phyloP scores from a whole-genome alignment of 371 early-diverging fungal species.

The Mucor racemosus region DNA sequence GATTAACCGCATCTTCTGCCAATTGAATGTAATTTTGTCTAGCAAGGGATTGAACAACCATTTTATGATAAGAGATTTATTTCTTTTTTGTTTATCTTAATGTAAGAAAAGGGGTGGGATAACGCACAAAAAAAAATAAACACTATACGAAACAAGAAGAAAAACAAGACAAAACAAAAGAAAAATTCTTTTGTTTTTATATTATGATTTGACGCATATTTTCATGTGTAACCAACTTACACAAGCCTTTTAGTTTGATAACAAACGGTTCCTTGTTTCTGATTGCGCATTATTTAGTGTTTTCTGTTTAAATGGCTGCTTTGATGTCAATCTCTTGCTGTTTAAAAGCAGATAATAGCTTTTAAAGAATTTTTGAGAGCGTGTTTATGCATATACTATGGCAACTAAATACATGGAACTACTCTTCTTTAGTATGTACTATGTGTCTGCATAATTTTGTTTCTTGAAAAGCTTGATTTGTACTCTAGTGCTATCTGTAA shows the following conservation, averaged over 20 bases:
- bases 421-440: too few species aligned
- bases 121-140: not conserved
- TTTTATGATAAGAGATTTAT: not conserved
- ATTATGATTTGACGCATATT: not conserved
- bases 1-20: constrained; percentile 61
- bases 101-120: constrained; percentile 9
- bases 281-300: not conserved
- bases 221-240: not conserved
- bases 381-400: too few species aligned
- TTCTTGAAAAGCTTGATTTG: too few species aligned
- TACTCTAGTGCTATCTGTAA: too few species aligned
- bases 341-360: not conserved
- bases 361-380: too few species aligned
- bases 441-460: too few species aligned
- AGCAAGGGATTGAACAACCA: constrained; percentile 39
- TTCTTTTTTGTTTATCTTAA: not conserved
- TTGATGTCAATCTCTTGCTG: not conserved
- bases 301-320: not conserved
- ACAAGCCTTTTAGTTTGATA: not conserved
- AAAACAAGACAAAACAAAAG: not conserved
- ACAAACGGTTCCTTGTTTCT: too few species aligned
- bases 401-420: too few species aligned
- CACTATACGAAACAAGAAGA: not conserved
- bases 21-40: constrained; percentile 65
- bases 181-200: not conserved